Conservation (phyloP, 1,139 yeast genomes). For the Saccharomyces hybrid region DNA sequence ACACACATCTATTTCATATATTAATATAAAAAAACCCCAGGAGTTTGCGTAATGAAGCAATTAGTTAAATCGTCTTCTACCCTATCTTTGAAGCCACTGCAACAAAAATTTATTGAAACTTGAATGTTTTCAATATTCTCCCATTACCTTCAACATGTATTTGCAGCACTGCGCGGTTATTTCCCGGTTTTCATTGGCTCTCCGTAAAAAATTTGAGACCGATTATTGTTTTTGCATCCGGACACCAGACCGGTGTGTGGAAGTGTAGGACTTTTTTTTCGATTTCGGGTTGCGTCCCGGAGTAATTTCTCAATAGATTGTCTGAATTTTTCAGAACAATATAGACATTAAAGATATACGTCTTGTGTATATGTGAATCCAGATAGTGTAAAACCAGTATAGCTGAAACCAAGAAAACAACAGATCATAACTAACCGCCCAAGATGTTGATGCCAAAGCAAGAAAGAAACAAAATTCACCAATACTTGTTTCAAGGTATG, state of each 20-base stretch:
- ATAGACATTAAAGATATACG: neutral
- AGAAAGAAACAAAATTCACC: conserved; percentile 99
- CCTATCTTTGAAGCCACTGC: neutral
- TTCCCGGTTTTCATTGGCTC: neutral
- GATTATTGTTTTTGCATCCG: neutral
- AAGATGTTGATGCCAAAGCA: conserved; percentile 98
- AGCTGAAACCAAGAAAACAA: conserved; percentile 5
- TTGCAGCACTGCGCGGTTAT: neutral
- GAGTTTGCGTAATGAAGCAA: neutral
- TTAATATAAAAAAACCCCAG: neutral
- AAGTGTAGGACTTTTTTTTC: neutral
- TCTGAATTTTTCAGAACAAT: neutral
- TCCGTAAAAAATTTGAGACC: neutral
- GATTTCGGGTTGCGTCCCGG: neutral
- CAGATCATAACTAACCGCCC: conserved; percentile 24
- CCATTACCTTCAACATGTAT: neutral
- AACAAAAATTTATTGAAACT: conserved; percentile 13
- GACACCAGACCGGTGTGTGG: neutral
- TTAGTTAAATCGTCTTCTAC: neutral
- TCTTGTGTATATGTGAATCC: neutral
- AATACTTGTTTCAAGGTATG: conserved; percentile 97
- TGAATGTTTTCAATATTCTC: conserved; percentile 35
- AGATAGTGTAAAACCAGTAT: neutral
- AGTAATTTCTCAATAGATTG: neutral
- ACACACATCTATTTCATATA: neutral